Conservation (phyloP, 1,139 yeast genomes). For the Barnettozyma hawaiiensis region DNA sequence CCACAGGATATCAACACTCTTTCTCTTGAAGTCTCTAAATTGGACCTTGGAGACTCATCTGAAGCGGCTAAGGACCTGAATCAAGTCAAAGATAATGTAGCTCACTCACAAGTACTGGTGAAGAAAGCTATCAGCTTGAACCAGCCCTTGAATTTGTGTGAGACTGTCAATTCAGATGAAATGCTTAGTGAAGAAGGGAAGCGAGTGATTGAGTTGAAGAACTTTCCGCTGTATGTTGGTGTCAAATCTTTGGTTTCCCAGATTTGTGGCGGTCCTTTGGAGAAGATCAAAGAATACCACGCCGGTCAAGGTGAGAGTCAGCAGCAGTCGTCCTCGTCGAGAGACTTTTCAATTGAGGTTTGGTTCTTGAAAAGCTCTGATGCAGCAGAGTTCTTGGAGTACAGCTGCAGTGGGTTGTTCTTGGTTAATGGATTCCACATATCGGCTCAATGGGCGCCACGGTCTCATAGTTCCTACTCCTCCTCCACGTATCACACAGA, state of each 20-base stretch:
- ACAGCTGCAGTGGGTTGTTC: slow-evolving; percentile 52
- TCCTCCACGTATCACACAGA: slow-evolving; percentile 23
- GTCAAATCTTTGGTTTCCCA: slow-evolving; percentile 49
- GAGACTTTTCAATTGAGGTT: slow-evolving; percentile 37
- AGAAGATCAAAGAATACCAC: slow-evolving; percentile 36
- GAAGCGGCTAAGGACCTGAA: not conserved
- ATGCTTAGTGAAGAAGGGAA: slow-evolving; percentile 13
- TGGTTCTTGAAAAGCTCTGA: slow-evolving; percentile 48
- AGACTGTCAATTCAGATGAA: not conserved
- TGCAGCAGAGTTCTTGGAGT: slow-evolving; percentile 52
- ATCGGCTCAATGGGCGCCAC: slow-evolving; percentile 34
- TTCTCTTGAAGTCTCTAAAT: not conserved
- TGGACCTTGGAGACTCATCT: not conserved
- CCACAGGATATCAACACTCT: not conserved
- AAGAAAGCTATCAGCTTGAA: slow-evolving; percentile 1
- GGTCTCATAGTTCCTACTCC: not conserved
- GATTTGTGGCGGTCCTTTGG: slow-evolving; percentile 72
- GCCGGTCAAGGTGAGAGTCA: too few species aligned
- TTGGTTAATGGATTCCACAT: slow-evolving; percentile 54
- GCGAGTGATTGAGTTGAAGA: slow-evolving; percentile 31
- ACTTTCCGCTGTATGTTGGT: slow-evolving; percentile 40
- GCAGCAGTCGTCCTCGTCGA: too few species aligned
- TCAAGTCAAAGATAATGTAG: slow-evolving; percentile 4
- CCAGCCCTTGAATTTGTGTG: not conserved
- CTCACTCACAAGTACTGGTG: slow-evolving; percentile 1